A percentile compares a stretch with the other conserved stretches of the same genome.
Evolutionary conservation across 2,329 filamentous ascomycete species (phyloP).

Genomic region (Tolypocladium tropicale): DNA sequence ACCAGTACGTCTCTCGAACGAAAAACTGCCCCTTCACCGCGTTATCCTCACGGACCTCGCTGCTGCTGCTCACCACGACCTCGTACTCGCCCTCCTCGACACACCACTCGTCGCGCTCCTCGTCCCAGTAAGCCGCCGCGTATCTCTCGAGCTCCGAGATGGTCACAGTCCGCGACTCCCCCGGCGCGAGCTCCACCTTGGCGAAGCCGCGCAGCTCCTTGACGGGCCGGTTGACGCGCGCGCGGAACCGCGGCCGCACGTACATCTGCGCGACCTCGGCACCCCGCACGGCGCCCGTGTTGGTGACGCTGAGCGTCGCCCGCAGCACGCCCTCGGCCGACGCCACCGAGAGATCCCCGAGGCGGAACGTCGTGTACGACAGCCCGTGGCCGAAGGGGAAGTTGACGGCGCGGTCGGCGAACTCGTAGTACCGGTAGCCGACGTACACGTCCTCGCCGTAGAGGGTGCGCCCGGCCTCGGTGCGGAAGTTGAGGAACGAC

Average conservation of each 20-base stretch:
- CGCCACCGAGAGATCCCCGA: conserved; percentile 36
- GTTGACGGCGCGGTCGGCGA: conserved; percentile 49
- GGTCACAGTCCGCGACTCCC: conserved; percentile 45
- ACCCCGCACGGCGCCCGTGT: conserved; percentile 45
- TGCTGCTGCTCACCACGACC: conserved; percentile 51
- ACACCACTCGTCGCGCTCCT: conserved; percentile 54
- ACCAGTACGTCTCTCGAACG: conserved; percentile 54
- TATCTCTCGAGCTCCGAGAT: conserved; percentile 53
- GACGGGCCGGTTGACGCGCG: conserved; percentile 42
- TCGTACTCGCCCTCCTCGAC: conserved; percentile 56
- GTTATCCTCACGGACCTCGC: conserved; percentile 32
- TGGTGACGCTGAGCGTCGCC: conserved; percentile 44
- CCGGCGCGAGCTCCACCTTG: conserved; percentile 53
- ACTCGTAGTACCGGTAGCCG: conserved; percentile 74
- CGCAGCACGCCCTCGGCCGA: conserved; percentile 31
- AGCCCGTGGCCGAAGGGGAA: conserved; percentile 77
- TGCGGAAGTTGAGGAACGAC: conserved; percentile 63
- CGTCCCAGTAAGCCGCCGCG: conserved; percentile 60
- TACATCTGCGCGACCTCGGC: conserved; percentile 51
- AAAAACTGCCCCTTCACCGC: conserved; percentile 42
- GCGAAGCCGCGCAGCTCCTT: conserved; percentile 57
- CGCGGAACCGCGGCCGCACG: conserved; percentile 38
- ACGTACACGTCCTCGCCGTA: conserved; percentile 77
- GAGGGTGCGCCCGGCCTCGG: conserved; percentile 59
- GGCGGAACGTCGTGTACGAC: conserved; percentile 62